Evolutionary conservation across 1,139 yeast species (phyloP), one percentile per base, ranked within the genome.

Genomic region (Hanseniaspora sp.): DNA sequence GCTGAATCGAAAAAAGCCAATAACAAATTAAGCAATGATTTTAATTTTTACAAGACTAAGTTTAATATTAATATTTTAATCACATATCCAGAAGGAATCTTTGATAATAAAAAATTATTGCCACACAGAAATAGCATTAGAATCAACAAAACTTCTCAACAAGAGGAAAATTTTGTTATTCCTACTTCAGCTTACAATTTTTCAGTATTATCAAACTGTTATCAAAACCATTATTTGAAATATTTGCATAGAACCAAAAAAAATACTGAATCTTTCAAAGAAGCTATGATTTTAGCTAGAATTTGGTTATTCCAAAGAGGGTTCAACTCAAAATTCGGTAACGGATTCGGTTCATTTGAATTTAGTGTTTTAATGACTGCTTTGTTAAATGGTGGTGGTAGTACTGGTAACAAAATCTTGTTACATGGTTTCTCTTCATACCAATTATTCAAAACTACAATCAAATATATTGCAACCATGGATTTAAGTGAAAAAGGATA

Each of bases 331-430:
- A 70, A 77, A 29, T 61, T 80, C 39, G 73, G 76, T 40, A 72
- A 75, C 51, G 97, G 97, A 0, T 90, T 92, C 67, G 97, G 97
- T 15, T 86, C 84, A 61, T 87, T 87, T 66, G 97, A 92, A 69
- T 88, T 88, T 69, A 82, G 92, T 30, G 71, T 83, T 46, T 69
- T 90, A 52, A 79, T 87, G 82, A 82, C 95, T 46, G 84, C 88
- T 1, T 71, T 92, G 56, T 72, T 92, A 44, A 80, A 82, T 59
- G 96, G 96, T 61, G 96, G 96, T 61, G 94, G 95, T 53, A 67
- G 73, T 11, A 76, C 75, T 59, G 90, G 94, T 23, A 83, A 83
- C 62, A 83, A 81, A 62, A 82, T 87, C 35, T 72, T 92, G 56
- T 69, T 88, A 47, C 83, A 82, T 61, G 98, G 97, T 1, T 90